Base-by-base conservation (phyloP, 352 stramenopile species). In the Peronospora destructor region DNA sequence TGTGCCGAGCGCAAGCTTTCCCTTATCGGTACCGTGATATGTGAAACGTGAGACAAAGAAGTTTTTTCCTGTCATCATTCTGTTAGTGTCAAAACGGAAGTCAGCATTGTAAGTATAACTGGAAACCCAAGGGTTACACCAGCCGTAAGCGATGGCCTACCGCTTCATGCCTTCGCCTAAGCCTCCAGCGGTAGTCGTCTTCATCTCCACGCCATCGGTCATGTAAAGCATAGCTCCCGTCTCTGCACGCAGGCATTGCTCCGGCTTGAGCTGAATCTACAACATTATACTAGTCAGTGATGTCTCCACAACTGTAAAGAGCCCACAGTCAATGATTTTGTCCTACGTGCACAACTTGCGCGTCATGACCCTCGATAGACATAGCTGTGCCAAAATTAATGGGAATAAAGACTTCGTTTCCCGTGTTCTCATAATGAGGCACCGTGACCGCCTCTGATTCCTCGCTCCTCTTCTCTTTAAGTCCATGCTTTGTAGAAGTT, bases 211-310 rank as follows among this genome's bases (percentile, higher is more conserved):
- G 23, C 85, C 85, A 28, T 97, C 73, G 6, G 88, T 97, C 91
- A 97, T 98, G 70, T 97, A 98, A 38, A 98, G 86, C 83, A 98
- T 96, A 12, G 91, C 85, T 6, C 91, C 91, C 11, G 75, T 94
- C 62, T 98, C 91, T 5, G 91, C 90, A 26, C 93, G 75, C 28
- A 98, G 62, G 21, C 91, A 87, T 66, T 98, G 87, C 30, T 95
- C 82, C 17, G 83, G 84, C 62, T 91, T 67, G 5, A 98, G 66
- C 32, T 93, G 75, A 35, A 97, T 80, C 65, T 87, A 61, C 51
- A 47, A 14, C 32, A 52, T 23, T 32, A 32, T 32, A 10, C n/a
- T 19, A 35, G 13, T 49, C n/a, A 61, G 33, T 16, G 16, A 19
- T 25, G 19, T 11, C 8, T 26, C 13, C 21, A 46, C 30, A 7